phyloP scores from a whole-genome alignment of 257 asterid species.

The Przewalskia tangutica region DNA sequence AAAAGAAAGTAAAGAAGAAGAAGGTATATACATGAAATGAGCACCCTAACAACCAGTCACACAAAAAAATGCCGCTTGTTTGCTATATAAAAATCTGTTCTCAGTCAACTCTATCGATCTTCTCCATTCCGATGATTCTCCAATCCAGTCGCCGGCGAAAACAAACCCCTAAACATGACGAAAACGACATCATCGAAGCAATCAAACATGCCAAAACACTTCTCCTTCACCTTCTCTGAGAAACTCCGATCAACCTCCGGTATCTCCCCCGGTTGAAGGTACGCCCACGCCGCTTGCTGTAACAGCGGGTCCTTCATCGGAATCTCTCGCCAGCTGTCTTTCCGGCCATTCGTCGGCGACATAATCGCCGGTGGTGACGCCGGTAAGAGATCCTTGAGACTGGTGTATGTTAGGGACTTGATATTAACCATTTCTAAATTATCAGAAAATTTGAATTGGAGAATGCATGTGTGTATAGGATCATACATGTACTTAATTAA shows the following conservation, averaged over 20 bases:
- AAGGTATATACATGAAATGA: not conserved
- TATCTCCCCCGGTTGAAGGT: constrained; percentile 58
- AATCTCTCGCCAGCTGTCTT: constrained; percentile 59
- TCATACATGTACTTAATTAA: constrained; percentile 4
- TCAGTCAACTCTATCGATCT: constrained; percentile 20
- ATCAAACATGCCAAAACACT: constrained; percentile 23
- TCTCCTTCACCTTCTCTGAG: constrained; percentile 10
- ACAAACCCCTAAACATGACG: constrained; percentile 18
- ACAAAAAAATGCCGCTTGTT: not conserved
- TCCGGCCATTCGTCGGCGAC: constrained; percentile 13
- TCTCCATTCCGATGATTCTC: not conserved
- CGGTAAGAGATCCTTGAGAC: constrained; percentile 51
- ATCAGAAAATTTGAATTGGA: not conserved
- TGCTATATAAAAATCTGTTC: not conserved
- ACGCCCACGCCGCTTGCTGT: constrained; percentile 90
- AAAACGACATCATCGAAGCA: constrained; percentile 45
- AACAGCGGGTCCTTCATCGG: constrained; percentile 70
- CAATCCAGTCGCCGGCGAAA: not conserved
- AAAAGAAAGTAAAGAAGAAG: not conserved
- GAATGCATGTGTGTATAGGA: constrained; percentile 2
- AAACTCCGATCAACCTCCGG: constrained; percentile 17
- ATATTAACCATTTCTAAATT: constrained; percentile 16
- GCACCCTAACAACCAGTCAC: not conserved
- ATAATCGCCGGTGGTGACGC: constrained; percentile 23
- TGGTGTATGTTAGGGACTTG: constrained; percentile 27